Conservation (phyloP, 495 filamentous ascomycete genomes). For the Lentithecium fluviatile region DNA sequence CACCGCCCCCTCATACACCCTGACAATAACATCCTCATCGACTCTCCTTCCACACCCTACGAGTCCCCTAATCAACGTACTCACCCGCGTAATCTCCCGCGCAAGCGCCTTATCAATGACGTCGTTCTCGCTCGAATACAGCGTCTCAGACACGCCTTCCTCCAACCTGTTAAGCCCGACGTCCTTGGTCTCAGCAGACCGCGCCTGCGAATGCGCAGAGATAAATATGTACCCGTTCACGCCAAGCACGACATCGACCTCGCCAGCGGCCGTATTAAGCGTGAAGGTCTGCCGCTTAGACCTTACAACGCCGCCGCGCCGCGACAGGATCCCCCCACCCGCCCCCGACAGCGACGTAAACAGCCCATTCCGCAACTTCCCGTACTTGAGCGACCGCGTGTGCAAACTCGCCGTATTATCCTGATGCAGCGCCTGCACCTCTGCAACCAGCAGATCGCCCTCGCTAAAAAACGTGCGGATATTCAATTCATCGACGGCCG, state of each 20-base stretch:
- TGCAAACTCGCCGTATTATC: slow-evolving; percentile 85
- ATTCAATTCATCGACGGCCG: slow-evolving; percentile 90
- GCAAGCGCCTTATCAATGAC: slow-evolving; percentile 70
- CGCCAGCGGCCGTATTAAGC: slow-evolving; percentile 66
- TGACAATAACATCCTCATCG: slow-evolving; percentile 87
- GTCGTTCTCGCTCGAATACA: slow-evolving; percentile 92
- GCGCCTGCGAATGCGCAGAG: slow-evolving; percentile 62
- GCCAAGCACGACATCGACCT: slow-evolving; percentile 82
- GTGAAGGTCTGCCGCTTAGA: slow-evolving; percentile 84
- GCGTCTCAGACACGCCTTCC: slow-evolving; percentile 67
- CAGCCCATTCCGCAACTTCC: slow-evolving; percentile 88
- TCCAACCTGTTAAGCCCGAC: slow-evolving; percentile 77
- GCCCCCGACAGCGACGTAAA: slow-evolving; percentile 79
- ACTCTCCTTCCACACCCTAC: slow-evolving; percentile 79
- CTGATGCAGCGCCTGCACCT: slow-evolving; percentile 79
- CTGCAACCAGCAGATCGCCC: slow-evolving; percentile 84
- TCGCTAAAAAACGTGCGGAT: slow-evolving; percentile 91
- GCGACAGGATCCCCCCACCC: slow-evolving; percentile 57
- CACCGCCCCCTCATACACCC: slow-evolving; percentile 74
- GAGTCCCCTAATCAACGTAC: slow-evolving; percentile 74
- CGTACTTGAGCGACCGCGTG: slow-evolving; percentile 86
- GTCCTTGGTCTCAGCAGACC: slow-evolving; percentile 53
- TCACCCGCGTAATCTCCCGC: slow-evolving; percentile 80
- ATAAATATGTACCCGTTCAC: slow-evolving; percentile 98
- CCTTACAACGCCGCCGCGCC: slow-evolving; percentile 72